Base-by-base conservation (phyloP, 1,139 yeast genomes). In the Suhomyces guaymorum region DNA sequence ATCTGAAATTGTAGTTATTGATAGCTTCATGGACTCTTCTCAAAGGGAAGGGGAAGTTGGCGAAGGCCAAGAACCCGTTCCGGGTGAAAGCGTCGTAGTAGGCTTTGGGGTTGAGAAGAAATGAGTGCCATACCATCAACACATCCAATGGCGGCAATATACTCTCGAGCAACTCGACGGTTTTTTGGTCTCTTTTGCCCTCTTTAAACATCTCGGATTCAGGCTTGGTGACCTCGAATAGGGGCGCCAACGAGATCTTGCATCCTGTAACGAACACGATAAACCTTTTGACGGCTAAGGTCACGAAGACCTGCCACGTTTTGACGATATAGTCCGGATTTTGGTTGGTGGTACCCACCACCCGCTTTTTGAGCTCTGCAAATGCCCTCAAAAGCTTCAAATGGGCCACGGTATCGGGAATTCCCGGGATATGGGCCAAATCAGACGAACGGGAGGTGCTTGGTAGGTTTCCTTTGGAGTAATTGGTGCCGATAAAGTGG, bases 41-140 rank as follows among this genome's bases (percentile, higher is more conserved):
- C 39, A 63, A 49, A 4, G 70, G 70, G 33, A 62, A 50, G 0
- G 62, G 60, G 31, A 42, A 48, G 13, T 39, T 37, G 32, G 56
- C 52, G 38, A 65, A 51, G 34, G 44, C 36, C 13, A 41, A 26
- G 29, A 55, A 49, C 12, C 54, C 45, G 35, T 54, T 51, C 18
- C 67, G 52, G 9, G 47, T 35, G 23, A 58, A 54, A 17, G 54
- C 55, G 29, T 63, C 68, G 38, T 61, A 55, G 35, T 47, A 57
- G 0, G 59, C 42, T 17, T 46, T 44, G 2, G 66, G 66, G 30
- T 57, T 58, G 35, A 61, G 45, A 42, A 58, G 38, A 35, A 57
- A 57, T 4, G 65, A 42, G 43, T 68, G 72, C 73, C 73, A 68
- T 1, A 67, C 66, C 62, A 67, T 54, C 7, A 66, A 34, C 4